Conservation (phyloP, 192 early-diverging fungal genomes). For the Backusella tarrabulga region DNA sequence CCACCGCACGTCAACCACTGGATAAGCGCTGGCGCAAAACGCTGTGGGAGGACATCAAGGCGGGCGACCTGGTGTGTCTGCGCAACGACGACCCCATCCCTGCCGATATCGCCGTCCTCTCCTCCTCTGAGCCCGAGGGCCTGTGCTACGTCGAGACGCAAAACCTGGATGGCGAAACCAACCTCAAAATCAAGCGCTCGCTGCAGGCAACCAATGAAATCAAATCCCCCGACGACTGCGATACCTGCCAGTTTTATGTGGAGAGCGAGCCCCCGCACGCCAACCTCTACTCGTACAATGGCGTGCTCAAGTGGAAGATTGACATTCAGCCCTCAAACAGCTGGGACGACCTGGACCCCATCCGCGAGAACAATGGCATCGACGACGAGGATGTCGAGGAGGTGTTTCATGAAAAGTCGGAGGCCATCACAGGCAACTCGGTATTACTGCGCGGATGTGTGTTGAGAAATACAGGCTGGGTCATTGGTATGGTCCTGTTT, state of each 20-base stretch:
- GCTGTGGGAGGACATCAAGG: constrained; percentile 55
- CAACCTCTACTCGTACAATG: constrained; percentile 62
- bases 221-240: constrained; percentile 54
- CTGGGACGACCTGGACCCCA: neutral
- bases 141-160: constrained; percentile 75
- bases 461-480: constrained; percentile 73
- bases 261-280: constrained; percentile 61
- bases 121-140: constrained; percentile 63
- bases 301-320: constrained; percentile 47
- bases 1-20: neutral
- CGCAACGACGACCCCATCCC: constrained; percentile 60
- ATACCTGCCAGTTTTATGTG: constrained; percentile 38
- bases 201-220: constrained; percentile 50
- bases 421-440: constrained; percentile 61
- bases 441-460: constrained; percentile 72
- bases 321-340: constrained; percentile 4
- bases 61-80: constrained; percentile 63
- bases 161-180: constrained; percentile 82
- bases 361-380: neutral
- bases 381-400: neutral
- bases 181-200: constrained; percentile 68
- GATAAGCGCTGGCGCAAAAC: constrained; percentile 43
- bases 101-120: constrained; percentile 65
- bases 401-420: constrained; percentile 29
- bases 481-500: constrained; percentile 70